These are phyloP conservation scores for Coemansia sp. DNA, from an alignment of 192 early-diverging fungal species.

Conservation along the genomic window DNA sequence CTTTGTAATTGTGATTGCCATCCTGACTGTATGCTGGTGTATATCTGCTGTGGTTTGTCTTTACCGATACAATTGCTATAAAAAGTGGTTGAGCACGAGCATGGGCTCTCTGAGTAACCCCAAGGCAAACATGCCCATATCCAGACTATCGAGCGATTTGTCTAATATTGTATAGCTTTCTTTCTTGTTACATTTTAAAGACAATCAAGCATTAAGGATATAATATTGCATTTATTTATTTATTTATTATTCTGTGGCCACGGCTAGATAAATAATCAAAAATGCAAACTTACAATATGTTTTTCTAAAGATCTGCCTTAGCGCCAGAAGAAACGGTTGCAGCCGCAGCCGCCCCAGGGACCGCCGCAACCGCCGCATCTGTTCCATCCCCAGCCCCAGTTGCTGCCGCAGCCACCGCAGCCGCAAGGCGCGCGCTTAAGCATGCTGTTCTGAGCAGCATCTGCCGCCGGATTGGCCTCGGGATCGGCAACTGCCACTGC, in stretches of 20 bases:
- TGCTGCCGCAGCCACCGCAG: background rate
- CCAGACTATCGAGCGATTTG: background rate
- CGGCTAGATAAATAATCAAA: background rate
- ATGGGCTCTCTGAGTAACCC: background rate
- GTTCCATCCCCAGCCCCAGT: background rate
- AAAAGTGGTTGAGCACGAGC: background rate
- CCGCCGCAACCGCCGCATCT: constrained; percentile 2
- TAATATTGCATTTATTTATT: too few relatives aligned
- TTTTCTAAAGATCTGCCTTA: too few relatives aligned
- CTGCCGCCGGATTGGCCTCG: background rate
- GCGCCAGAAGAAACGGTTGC: background rate
- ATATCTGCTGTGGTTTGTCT: background rate
- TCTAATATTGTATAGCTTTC: background rate
- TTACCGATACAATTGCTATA: background rate
- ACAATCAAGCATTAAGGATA: too few relatives aligned
- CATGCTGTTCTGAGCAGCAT: background rate
- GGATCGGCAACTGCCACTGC: background rate
- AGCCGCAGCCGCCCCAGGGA: background rate
- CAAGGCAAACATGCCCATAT: background rate
- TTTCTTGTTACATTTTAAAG: background rate
- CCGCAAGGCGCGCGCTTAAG: constrained; percentile 4
- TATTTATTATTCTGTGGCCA: too few relatives aligned
- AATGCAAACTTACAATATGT: background rate
- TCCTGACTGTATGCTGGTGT: background rate
- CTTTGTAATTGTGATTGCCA: background rate